These are phyloP conservation scores for Alternaria triticimaculans DNA, from an alignment of 2,329 filamentous ascomycete species.

Conservation along the genomic window DNA sequence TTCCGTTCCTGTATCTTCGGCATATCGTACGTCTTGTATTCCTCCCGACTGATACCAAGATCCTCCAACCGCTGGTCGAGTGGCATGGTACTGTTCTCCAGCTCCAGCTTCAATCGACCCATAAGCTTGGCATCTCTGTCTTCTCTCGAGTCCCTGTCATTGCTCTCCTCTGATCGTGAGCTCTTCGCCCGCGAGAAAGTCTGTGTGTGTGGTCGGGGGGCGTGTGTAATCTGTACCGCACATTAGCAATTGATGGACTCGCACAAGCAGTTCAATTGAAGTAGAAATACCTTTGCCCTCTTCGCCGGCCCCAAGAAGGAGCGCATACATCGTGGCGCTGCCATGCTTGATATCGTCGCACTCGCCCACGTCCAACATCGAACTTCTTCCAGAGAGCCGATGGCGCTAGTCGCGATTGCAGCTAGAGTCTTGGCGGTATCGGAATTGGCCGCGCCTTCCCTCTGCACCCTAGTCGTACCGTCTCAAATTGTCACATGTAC, in stretches of 20 bases:
- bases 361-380: slow-evolving; percentile 12
- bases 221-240: slow-evolving; percentile 30
- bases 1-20: background rate
- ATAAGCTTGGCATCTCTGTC: slow-evolving; percentile 17
- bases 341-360: slow-evolving; percentile 47
- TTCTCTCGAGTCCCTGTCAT: slow-evolving; percentile 15
- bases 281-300: slow-evolving; percentile 48
- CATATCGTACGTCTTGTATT: slow-evolving; percentile 38
- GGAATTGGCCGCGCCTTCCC: slow-evolving; percentile 41
- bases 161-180: slow-evolving; percentile 24
- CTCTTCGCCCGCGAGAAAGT: slow-evolving; percentile 33
- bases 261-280: background rate
- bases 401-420: slow-evolving; percentile 26
- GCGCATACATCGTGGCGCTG: slow-evolving; percentile 52
- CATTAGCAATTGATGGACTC: slow-evolving; percentile 20
- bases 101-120: slow-evolving; percentile 21
- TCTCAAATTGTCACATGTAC: slow-evolving; percentile 18
- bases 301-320: slow-evolving; percentile 53
- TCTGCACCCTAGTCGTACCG: slow-evolving; percentile 26
- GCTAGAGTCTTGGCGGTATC: slow-evolving; percentile 41
- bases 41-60: slow-evolving; percentile 34
- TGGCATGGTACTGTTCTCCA: slow-evolving; percentile 30
- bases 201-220: slow-evolving; percentile 31
- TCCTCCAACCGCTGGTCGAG: slow-evolving; percentile 37
- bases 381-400: slow-evolving; percentile 29